Base-by-base conservation (phyloP, 768 basidiomycete species). In the Russula olivacea region DNA sequence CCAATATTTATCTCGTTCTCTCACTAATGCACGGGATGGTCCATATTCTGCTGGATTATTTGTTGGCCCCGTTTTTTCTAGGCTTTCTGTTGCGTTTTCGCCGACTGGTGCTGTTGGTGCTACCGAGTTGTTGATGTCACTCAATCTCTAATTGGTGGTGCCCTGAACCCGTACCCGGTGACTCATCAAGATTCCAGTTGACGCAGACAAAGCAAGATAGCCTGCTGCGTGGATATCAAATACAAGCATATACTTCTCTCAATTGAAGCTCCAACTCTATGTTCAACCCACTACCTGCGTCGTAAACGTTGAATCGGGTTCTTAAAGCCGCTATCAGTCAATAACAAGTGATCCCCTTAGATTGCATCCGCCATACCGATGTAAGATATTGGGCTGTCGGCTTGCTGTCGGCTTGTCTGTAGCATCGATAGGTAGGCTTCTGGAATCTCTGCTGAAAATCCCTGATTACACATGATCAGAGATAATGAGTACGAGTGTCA, bases 361-460 rank as follows among this genome's bases (percentile, higher is more conserved):
- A 28, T 28, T 69, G 32, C 11, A 8, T 38, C 28, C 10, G 8
- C 6, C 76, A 9, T 49, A 82, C 82, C 81, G 62, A 82, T 80
- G 71, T 79, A 82, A 61, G 76, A 74, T 62, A 82, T 77, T 57
- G 73, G 55, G 54, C 70, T 74, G 32, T 66, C 67, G 25, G 0
- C 9, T 21, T n/a, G 11, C 30, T 47, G 71, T 34, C 72, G 67
- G 40, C 75, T 68, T 25, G 62, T 70, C 59, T 79, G 71, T 49
- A 81, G 72, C 34, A 69, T 61, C 32, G 51, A 12, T 15, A 82
- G 68, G 66, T 70, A 75, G 4, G 57, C 15, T 4, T 71, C 70
- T 2, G 76, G 70, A 51, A 81, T 73, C 45, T 66, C 69, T 2
- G 80, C 80, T 9, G 80, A 68, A 69, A 82, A 82, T 47, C 79